Evolutionary conservation across 176 grass and related monocot species (phyloP).

Genomic region (bread wheat (Triticum aestivum)): DNA sequence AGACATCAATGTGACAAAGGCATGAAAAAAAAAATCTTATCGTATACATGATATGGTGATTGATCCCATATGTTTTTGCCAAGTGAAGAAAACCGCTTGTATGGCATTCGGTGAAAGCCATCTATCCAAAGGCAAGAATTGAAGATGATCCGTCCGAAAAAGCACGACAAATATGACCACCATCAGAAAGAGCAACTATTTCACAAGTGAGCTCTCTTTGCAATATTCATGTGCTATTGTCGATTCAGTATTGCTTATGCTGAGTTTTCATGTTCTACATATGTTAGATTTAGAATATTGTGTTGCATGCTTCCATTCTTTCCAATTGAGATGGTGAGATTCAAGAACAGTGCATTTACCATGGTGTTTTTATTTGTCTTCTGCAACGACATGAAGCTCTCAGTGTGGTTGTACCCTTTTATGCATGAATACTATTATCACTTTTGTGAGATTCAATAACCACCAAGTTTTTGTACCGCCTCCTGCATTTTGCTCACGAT

Average conservation of each 20-base stretch:
- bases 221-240: background rate
- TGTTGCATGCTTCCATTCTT: too few species aligned
- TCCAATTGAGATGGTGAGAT: too few species aligned
- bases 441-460: background rate
- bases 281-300: background rate
- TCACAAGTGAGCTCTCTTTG: background rate
- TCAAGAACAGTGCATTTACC: background rate
- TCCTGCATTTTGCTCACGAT: background rate
- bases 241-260: background rate
- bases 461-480: background rate
- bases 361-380: background rate
- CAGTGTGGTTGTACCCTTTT: background rate
- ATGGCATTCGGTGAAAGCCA: too few species aligned
- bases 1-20: background rate
- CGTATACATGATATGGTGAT: background rate
- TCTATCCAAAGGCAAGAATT: background rate
- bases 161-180: background rate
- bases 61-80: background rate
- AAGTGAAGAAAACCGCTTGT: background rate
- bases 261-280: background rate
- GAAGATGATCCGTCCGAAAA: background rate
- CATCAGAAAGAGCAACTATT: background rate
- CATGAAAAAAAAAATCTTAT: background rate
- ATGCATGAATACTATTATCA: background rate
- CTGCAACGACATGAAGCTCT: background rate